Evolutionary conservation across 2,329 filamentous ascomycete genomes (phyloP), one percentile per base, ranked within the genome.

Genomic region (Diaporthe citrichinensis): DNA sequence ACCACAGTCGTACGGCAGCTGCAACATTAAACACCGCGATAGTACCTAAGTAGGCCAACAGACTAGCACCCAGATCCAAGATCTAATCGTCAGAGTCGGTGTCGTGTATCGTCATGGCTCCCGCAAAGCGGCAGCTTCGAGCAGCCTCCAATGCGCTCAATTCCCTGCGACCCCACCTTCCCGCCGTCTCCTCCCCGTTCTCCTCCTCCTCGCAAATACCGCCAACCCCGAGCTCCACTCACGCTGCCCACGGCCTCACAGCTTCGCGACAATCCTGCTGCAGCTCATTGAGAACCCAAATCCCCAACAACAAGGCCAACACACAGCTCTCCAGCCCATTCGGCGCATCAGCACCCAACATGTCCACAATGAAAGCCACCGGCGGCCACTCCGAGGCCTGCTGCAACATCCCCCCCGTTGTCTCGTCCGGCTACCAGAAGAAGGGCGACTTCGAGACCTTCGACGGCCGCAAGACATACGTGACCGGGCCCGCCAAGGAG

Each of bases 381-480:
- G 79, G 81, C 80, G 84, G 84, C 76, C 85, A 86, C 80, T 84
- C 80, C 61, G 83, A 81, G 76, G 83, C 84, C 75, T 85, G 84
- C 82, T 87, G 86, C 81, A 86, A 84, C 78, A 84, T 87, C 44
- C 85, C 88, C 2, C 87, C 88, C 0, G 84, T 90, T 67, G 82
- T 88, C n/a, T 79, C 81, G 20, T 78, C 82, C 0, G 86, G 84
- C 9, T 90, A 90, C 80, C 77, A 81, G 39, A 78, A 81, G 34
- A 86, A 88, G 79, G 88, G 88, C 72, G 80, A 81, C 41, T 90
- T 88, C 77, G 83, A 86, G 74, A 84, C 81, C 7, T 80, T 88
- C 74, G 86, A 82, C 20, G 86, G 84, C 31, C 74, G 86, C 31
- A 88, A 87, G 77, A 88, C 87, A 17, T 90, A 91, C 76, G 84